Percentiles rank a stretch among this genome's conserved stretches.
phyloP scores from a whole-genome alignment of 768 basidiomycete genomes.

The Mycena filopes region DNA sequence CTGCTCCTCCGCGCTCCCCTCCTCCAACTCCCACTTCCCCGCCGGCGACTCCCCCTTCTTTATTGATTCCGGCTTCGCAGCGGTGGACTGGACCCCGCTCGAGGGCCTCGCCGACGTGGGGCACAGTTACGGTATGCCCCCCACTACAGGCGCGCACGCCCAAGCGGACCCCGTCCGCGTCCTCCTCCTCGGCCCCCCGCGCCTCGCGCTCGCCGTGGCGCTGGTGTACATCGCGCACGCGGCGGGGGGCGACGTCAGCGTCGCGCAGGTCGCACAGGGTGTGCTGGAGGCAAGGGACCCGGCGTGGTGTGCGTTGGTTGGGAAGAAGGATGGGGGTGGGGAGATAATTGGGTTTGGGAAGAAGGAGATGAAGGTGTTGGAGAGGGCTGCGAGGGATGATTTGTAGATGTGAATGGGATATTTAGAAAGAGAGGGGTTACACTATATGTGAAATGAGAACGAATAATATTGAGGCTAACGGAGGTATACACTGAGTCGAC shows the following conservation, averaged over 20 bases:
- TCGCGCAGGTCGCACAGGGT: conserved; percentile 21
- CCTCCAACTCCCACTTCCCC: too few species aligned
- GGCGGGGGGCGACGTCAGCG: conserved; percentile 12
- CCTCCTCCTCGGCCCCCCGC: conserved; percentile 25
- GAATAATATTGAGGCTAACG: too few species aligned
- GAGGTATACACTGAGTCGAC: too few species aligned
- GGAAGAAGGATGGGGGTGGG: background rate
- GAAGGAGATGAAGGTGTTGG: conserved; percentile 16
- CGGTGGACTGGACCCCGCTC: background rate
- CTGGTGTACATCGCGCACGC: conserved; percentile 28
- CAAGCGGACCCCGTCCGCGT: conserved; percentile 29
- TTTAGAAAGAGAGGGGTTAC: too few species aligned
- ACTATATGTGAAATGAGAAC: too few species aligned
- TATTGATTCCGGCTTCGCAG: too few species aligned
- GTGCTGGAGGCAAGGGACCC: conserved; percentile 24
- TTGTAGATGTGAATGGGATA: background rate
- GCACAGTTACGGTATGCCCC: too few species aligned
- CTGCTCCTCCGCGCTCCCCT: too few species aligned
- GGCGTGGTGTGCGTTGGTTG: conserved; percentile 23
- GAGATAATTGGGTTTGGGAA: conserved; percentile 10
- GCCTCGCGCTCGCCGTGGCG: conserved; percentile 13
- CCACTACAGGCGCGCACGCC: too few species aligned
- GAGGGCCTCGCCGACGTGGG: background rate
- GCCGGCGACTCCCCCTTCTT: too few species aligned
- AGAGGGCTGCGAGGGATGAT: conserved; percentile 15